phyloP scores from a whole-genome alignment of 345 rosid species.

The Mercurialis annua region DNA sequence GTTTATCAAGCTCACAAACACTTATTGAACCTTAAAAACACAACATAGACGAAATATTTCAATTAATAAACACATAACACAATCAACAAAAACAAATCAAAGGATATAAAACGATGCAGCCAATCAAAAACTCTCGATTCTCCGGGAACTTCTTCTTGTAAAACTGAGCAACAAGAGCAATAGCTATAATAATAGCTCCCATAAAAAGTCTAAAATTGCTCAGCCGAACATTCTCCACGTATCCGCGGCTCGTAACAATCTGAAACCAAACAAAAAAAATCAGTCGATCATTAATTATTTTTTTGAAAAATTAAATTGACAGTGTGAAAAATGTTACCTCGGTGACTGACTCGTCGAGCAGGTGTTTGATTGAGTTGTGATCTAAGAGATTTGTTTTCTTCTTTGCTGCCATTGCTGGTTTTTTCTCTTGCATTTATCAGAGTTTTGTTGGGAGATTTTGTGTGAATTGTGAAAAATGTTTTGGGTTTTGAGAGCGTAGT shows the following conservation, averaged over 20 bases:
- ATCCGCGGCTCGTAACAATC: conserved; percentile 83
- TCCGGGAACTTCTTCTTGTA: conserved; percentile 99
- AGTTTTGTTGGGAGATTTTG: too few species aligned
- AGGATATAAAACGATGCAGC: conserved; percentile 94
- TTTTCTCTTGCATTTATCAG: conserved; percentile 47
- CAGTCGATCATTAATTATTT: too few species aligned
- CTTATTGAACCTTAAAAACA: too few species aligned
- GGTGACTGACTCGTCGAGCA: conserved; percentile 86
- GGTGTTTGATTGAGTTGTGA: conserved; percentile 91
- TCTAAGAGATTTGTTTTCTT: conserved; percentile 89
- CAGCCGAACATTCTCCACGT: conserved; percentile 77
- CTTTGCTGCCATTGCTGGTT: conserved; percentile 49
- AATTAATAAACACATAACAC: too few species aligned
- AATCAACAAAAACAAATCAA: conserved; percentile 2
- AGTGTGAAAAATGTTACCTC: conserved; percentile 42
- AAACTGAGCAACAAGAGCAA: conserved; percentile 94
- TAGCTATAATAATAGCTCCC: conserved; percentile 60
- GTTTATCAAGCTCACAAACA: too few species aligned
- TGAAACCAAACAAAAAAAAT: conserved; percentile 16
- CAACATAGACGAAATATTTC: too few species aligned
- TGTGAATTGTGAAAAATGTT: too few species aligned
- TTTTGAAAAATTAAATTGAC: neutral
- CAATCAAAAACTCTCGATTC: conserved; percentile 76
- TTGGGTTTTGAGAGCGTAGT: neutral
- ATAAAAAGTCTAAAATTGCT: conserved; percentile 72